Percentiles rank a stretch among this genome's conserved stretches.
phyloP scores from a whole-genome alignment of 1,284 basidiomycete species.

The Leccinum laetum region DNA sequence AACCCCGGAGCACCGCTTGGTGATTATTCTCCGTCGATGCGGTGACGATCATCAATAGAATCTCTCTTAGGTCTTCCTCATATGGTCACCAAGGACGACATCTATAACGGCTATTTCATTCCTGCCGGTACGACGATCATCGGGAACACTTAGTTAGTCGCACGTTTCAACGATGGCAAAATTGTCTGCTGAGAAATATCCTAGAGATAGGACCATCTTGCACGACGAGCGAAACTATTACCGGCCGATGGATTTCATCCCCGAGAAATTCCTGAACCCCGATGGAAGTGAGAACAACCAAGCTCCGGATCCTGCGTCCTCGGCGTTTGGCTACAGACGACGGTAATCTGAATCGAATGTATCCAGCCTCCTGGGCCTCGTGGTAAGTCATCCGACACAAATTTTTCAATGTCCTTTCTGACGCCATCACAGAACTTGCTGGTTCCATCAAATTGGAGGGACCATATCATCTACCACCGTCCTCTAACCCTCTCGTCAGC shows the following conservation, averaged over 20 bases:
- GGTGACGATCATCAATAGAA: slow-evolving; percentile 15
- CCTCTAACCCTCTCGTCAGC: too few species aligned
- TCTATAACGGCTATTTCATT: slow-evolving; percentile 40
- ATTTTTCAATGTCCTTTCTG: too few species aligned
- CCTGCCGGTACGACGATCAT: slow-evolving; percentile 39
- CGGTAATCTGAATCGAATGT: slow-evolving; percentile 25
- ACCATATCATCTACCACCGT: too few species aligned
- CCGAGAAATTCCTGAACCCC: slow-evolving; percentile 42
- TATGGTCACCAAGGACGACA: slow-evolving; percentile 41
- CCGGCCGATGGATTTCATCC: slow-evolving; percentile 43
- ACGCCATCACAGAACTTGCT: too few species aligned
- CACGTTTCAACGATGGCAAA: not conserved
- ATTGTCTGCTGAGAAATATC: not conserved
- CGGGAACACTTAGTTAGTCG: slow-evolving; percentile 40
- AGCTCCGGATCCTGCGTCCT: slow-evolving; percentile 38
- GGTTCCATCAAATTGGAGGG: too few species aligned
- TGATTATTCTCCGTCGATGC: slow-evolving; percentile 22
- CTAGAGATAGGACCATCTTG: slow-evolving; percentile 42
- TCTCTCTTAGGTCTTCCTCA: slow-evolving; percentile 38
- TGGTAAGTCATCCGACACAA: too few species aligned
- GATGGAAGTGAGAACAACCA: slow-evolving; percentile 35
- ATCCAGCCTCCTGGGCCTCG: too few species aligned
- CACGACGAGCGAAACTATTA: slow-evolving; percentile 43
- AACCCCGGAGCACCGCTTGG: slow-evolving; percentile 51
- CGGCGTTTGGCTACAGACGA: slow-evolving; percentile 51